phyloP scores from a whole-genome alignment of 805 yeast genomes.

The Brettanomyces bruxellensis region DNA sequence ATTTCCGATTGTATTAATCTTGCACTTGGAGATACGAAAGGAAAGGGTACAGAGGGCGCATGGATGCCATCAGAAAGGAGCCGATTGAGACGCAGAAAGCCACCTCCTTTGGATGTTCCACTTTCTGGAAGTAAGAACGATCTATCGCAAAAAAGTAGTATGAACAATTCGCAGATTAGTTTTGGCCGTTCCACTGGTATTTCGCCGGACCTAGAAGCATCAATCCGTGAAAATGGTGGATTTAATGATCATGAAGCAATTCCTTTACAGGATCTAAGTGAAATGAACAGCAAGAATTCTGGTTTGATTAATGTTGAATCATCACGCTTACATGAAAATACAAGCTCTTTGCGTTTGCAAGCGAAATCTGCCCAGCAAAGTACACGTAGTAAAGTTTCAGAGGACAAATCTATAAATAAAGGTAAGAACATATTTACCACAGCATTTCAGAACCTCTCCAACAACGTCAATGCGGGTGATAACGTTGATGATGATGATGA shows the following conservation, averaged over 20 bases:
- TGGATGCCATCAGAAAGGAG: conserved; percentile 14
- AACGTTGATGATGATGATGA: conserved; percentile 8
- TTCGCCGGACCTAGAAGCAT: too few species aligned
- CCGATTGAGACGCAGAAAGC: not conserved
- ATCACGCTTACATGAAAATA: too few species aligned
- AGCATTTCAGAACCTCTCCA: conserved; percentile 4
- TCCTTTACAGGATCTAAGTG: not conserved
- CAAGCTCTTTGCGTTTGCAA: too few species aligned
- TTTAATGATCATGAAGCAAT: not conserved
- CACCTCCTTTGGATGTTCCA: not conserved
- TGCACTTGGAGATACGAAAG: conserved; percentile 13
- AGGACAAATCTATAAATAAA: not conserved
- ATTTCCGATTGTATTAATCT: conserved; percentile 12
- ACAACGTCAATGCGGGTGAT: conserved; percentile 11
- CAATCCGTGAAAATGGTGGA: too few species aligned
- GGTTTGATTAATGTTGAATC: too few species aligned
- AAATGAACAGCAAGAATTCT: too few species aligned
- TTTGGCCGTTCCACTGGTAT: too few species aligned
- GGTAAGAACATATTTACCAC: not conserved
- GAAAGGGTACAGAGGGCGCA: conserved; percentile 3
- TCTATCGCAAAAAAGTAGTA: too few species aligned
- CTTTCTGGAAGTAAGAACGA: too few species aligned
- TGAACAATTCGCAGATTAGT: too few species aligned
- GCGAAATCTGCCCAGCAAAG: too few species aligned
- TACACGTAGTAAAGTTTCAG: too few species aligned